Base-by-base conservation (phyloP, 208 protist species). In the Trypanosoma scelopori region DNA sequence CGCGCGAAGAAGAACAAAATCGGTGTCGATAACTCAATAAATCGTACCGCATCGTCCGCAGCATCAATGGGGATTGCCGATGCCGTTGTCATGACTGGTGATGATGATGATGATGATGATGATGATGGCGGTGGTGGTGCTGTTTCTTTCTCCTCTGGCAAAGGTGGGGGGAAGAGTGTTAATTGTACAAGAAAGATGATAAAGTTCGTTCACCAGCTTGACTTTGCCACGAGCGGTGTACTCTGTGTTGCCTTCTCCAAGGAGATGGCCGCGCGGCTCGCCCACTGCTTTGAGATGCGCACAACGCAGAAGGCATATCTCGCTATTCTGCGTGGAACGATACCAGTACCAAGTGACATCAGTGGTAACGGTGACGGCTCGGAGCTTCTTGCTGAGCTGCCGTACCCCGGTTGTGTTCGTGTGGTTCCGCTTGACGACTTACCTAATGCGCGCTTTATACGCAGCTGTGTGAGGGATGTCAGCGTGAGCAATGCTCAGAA, bases 191-290 rank as follows among this genome's bases (percentile, higher is more conserved):
- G 67, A 39, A 83, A 88, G 64, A 76, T 78, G 65, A 61, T 96
- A 16, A 93, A 93, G 73, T 95, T 97, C 72, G 83, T 95, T 18
- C 93, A 97, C 48, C 91, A 95, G 60, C 72, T 97, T n/a, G 93
- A 97, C 64, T 93, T 81, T 51, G 79, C 85, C 7, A 97, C 93
- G 27, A 93, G 84, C 63, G 93, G 93, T 15, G 81, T 97, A 37
- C 57, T 97, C 49, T 95, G 90, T 50, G 50, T 97, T 3, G 91
- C 88, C 6, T 94, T 96, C 37, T 91, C 75, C 3, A 93, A 86
- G 67, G 69, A 78, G 23, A 92, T 84, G 78, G 85, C 89, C 3
- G 79, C 87, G 4, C 65, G 78, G 1, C 76, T 95, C 4, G 78
- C 84, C 5, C 79, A 94, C 51, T 95, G 89, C 66, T 96, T 95